Evolutionary conservation across 192 early-diverging fungal species (phyloP), one percentile per base, ranked within the genome.

Genomic region (Powellomyces hirtus): DNA sequence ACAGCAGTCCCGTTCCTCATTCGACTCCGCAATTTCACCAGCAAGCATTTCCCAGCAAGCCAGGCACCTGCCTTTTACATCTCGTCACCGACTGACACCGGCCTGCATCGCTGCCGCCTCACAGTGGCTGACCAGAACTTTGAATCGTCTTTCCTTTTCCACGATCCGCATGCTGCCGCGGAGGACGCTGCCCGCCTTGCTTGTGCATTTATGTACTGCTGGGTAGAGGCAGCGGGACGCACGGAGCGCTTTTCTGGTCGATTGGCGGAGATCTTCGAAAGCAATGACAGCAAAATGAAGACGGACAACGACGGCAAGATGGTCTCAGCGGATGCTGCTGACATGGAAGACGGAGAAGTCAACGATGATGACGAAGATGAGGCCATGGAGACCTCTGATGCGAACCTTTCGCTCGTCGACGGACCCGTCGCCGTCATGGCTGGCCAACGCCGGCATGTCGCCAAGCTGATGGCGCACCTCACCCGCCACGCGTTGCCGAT

Each of bases 301-400:
- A 77, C 80, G 16, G 77, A 78, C 46, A 79, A 88, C 13, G 88
- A 90, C 68, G n/a, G n/a, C n/a, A n/a, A n/a, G n/a, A n/a, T n/a
- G n/a, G n/a, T n/a, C n/a, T n/a, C n/a, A n/a, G n/a, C 40, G 20
- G 34, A 14, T 18, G 16, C 44, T 27, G 75, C 75, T 13, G 69
- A 62, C 37, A 55, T 31, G n/a, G 46, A 38, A 29, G 55, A 68
- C 56, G 70, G 63, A 29, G 74, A 68, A n/a, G n/a, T n/a, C n/a
- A n/a, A n/a, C 24, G 45, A 46, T 14, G 52, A 62, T 13, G 77
- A 76, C 3, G 70, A 61, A 37, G 65, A 51, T 1, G 78, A 79
- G 31, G 63, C 77, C n/a, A n/a, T n/a, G n/a, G n/a, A n/a, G n/a
- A n/a, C n/a, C n/a, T n/a, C n/a, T n/a, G n/a, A n/a, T n/a, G n/a